Evolutionary conservation across 1,139 yeast genomes (phyloP).

Genomic region (Diutina catenulata): DNA sequence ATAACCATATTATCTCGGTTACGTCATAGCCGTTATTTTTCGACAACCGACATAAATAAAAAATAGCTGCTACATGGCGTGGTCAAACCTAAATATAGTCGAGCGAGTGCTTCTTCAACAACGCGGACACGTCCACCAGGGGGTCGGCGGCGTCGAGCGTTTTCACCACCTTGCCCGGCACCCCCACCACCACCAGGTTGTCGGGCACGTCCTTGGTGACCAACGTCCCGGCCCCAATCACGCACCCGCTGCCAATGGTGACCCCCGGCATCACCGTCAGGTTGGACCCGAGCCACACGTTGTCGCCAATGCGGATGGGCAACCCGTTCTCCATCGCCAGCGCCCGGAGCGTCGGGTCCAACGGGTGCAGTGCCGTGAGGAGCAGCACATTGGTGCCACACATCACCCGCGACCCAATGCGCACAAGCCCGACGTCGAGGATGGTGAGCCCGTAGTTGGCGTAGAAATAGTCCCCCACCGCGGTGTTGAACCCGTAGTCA

Average conservation of each 20-base stretch:
- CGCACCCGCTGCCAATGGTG: constrained; percentile 49
- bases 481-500: constrained; percentile 48
- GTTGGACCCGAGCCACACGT: constrained; percentile 57
- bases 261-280: constrained; percentile 52
- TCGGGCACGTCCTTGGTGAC: constrained; percentile 46
- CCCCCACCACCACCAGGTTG: constrained; percentile 44
- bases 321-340: constrained; percentile 38
- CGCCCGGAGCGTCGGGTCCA: constrained; percentile 35
- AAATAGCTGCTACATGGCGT: not conserved
- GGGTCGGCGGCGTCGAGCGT: not conserved
- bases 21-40: not conserved
- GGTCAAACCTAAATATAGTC: not conserved
- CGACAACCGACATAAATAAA: not conserved
- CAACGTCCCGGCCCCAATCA: constrained; percentile 58
- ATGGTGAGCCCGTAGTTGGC: constrained; percentile 43
- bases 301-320: constrained; percentile 48
- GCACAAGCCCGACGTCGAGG: constrained; percentile 49
- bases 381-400: constrained; percentile 55
- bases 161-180: constrained; percentile 43
- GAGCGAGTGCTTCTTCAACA: constrained; percentile 1
- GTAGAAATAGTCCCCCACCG: constrained; percentile 38
- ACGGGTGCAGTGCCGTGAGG: constrained; percentile 53
- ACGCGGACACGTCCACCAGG: constrained; percentile 1
- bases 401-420: constrained; percentile 48
- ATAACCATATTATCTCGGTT: not conserved